Evolutionary conservation across 1,284 basidiomycete species (phyloP), one percentile per base, ranked within the genome.

Genomic region (Veloboletus limbatus): DNA sequence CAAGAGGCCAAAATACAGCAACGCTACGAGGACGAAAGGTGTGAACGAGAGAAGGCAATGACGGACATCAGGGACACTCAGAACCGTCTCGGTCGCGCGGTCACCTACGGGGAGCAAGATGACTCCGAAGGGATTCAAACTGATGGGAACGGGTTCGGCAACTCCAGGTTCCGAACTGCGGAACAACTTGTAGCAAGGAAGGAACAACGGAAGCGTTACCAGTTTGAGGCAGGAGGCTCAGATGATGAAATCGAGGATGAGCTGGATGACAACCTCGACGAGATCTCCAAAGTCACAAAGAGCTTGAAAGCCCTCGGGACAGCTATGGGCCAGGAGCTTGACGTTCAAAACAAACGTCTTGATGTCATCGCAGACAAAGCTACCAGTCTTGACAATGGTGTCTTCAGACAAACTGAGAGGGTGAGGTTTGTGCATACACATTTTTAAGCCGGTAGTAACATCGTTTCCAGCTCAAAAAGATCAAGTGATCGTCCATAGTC

Each of bases 191-290:
- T 69, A 17, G 60, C 64, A 13, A 70, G 77, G 54, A 82, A 85
- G 63, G 83, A 88, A 39, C 86, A 90, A 63, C 74, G 91, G 51
- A 81, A 85, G 61, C 79, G 90, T 22, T 99, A 85, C 67, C 95
- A 98, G 68, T 98, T 98, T 59, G 96, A 99, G 56, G 85, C 85
- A n/a, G 90, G 85, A 28, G 90, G 80, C 14, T 93, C 89, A n/a
- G 97, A 99, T 62, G 95, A 99, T 61, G 94, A 97, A 70, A 57
- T 97, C 2, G 95, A 97, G 69, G 82, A 92, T 58, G 85, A 95
- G 65, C 65, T 98, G 20, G 96, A 98, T 59, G 81, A 83, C 54
- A 98, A 99, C 66, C 70, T 99, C 40, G 84, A 93, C 65, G 93
- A 97, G 69, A 92, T 97, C 50, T 74, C 81, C 35, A 85, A 85